Percentiles rank a stretch among this genome's conserved stretches.
These are phyloP conservation scores for Bidens hawaiensis DNA, from an alignment of 140 eudicot genomes.

Conservation along the genomic window DNA sequence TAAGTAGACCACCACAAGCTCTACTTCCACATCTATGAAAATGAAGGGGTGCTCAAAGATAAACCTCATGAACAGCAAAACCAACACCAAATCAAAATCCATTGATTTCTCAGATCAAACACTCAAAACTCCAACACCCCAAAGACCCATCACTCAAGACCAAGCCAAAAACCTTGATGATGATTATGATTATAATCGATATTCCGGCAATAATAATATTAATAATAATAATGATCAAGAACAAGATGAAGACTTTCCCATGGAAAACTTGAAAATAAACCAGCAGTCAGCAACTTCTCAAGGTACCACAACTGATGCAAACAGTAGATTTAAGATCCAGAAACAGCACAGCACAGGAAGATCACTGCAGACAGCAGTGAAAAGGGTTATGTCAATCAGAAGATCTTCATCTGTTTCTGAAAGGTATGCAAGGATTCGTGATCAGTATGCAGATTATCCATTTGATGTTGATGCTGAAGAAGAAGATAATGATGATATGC, in stretches of 20 bases:
- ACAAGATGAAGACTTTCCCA: conserved; percentile 10
- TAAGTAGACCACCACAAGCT: neutral
- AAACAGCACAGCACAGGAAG: conserved; percentile 44
- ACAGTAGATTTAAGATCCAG: conserved; percentile 34
- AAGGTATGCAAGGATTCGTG: conserved; percentile 67
- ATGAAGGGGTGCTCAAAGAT: conserved; percentile 63
- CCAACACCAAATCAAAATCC: conserved; percentile 47
- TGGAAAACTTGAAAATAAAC: conserved; percentile 16
- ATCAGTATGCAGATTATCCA: conserved; percentile 33
- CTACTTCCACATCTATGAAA: conserved; percentile 9
- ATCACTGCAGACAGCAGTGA: conserved; percentile 37
- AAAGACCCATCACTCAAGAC: conserved; percentile 24
- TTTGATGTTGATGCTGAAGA: conserved; percentile 24
- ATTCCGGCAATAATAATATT: conserved; percentile 13
- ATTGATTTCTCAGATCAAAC: conserved; percentile 45
- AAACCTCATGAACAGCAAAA: conserved; percentile 29
- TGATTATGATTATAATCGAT: conserved; percentile 17
- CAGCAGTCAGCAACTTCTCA: conserved; percentile 5
- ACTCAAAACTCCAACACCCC: conserved; percentile 21
- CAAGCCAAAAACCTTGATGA: conserved; percentile 20
- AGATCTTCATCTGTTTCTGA: conserved; percentile 78
- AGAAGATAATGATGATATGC: conserved; percentile 8
- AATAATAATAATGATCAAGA: neutral
- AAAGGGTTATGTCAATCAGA: conserved; percentile 53
- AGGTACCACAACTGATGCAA: conserved; percentile 14